phyloP scores from a whole-genome alignment of 177 flowering plant genomes.

The Vitis hybrid region DNA sequence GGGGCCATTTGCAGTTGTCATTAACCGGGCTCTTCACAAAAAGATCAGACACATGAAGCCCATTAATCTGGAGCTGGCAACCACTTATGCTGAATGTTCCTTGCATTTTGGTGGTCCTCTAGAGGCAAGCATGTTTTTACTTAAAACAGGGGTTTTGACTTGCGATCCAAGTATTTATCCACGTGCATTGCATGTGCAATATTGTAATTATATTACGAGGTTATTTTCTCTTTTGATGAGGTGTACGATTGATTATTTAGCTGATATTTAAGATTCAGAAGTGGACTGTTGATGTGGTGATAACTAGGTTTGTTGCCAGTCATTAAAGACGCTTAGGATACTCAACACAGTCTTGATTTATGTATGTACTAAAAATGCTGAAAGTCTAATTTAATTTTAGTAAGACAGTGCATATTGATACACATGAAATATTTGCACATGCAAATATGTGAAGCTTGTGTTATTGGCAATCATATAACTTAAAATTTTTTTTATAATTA shows the following conservation, averaged over 20 bases:
- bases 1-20: slow-evolving; percentile 84
- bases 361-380: background rate
- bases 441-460: too few relatives aligned
- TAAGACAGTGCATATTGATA: too few relatives aligned
- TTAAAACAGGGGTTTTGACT: too few relatives aligned
- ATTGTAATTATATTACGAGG: slow-evolving; percentile 2
- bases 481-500: too few relatives aligned
- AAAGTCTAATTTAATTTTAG: background rate
- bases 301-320: slow-evolving; percentile 67
- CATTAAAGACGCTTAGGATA: background rate
- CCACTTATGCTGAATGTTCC: slow-evolving; percentile 80
- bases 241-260: background rate
- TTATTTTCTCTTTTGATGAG: background rate
- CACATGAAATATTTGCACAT: too few relatives aligned
- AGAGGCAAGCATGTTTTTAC: slow-evolving; percentile 4
- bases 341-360: slow-evolving; percentile 2
- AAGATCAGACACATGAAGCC: slow-evolving; percentile 86
- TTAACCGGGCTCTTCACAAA: slow-evolving; percentile 84
- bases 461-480: too few relatives aligned
- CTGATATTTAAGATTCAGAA: slow-evolving; percentile 71
- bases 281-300: slow-evolving; percentile 92
- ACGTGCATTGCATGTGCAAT: too few relatives aligned
- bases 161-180: too few relatives aligned
- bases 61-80: slow-evolving; percentile 57
- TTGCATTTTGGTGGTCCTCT: slow-evolving; percentile 93